Base-by-base conservation (phyloP, 208 protist species). In the Angomonas ambiguus region DNA sequence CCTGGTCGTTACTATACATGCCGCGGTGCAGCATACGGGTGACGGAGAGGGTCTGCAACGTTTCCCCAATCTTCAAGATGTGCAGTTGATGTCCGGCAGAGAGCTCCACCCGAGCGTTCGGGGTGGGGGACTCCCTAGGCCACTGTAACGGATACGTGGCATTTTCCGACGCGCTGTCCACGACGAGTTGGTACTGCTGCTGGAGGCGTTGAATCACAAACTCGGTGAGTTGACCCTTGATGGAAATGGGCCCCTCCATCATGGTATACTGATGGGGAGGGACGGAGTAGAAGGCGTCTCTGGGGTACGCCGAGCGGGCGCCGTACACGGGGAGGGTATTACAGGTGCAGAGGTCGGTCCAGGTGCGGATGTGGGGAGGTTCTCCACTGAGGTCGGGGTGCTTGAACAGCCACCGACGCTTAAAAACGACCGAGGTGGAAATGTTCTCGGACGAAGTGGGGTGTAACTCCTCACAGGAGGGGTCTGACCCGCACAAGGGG, bases 101-200 rank as follows among this genome's bases (percentile, higher is more conserved):
- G 72, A 93, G 76, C 56, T 93, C 84, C 20, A 95, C 49, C 27
- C 79, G 76, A 27, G 77, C 72, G 67, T 93, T 84, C 11, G 80
- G 74, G 18, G 78, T 80, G 31, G 79, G 82, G 27, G 83, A 74
- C 1, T 75, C 76, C 42, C 80, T 81, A 18, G 80, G 72, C 73
- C 45, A 67, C 61, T 33, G 28, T 2, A 71, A 3, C 20, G 69
- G 61, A 22, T 34, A 62, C 13, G 62, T 33, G 42, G 64, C 56
- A 10, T 65, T 22, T n/a, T 73, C 69, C 33, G 72, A 71, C 24
- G 73, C 45, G 27, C 74, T 71, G 48, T 87, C 74, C n/a, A 87
- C 71, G 13, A 95, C 84, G 66, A 95, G 87, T 63, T 95, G 89
- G 69, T 91, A 93, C 65, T 92, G 82, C 65, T 95, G 82, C 57